Conservation (phyloP, 1,139 yeast genomes). For the Diutina scorzettiae region DNA sequence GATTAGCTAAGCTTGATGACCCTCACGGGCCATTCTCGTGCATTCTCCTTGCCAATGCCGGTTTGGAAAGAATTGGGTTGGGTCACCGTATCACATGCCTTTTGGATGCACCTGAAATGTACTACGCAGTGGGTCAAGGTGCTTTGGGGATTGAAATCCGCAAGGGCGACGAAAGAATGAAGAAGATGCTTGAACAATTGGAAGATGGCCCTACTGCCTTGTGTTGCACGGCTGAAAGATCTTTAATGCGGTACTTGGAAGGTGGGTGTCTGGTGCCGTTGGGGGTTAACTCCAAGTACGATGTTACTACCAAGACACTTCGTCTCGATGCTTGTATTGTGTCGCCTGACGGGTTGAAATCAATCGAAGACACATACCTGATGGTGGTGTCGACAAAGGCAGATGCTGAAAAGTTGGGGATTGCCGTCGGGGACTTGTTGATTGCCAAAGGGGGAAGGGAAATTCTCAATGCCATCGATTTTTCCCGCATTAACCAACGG, state of each 20-base stretch:
- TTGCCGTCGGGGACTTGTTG: conserved; percentile 53
- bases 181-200: conserved; percentile 46
- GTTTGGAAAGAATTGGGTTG: conserved; percentile 62
- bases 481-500: conserved; percentile 43
- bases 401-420: conserved; percentile 68
- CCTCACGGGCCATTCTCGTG: conserved; percentile 54
- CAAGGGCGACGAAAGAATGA: conserved; percentile 47
- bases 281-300: conserved; percentile 64
- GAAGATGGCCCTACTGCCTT: conserved; percentile 58
- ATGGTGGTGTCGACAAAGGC: conserved; percentile 26
- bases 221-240: conserved; percentile 84
- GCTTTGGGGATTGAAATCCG: conserved; percentile 89
- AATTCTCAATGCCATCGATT: conserved; percentile 72
- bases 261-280: conserved; percentile 98
- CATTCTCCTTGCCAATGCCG: conserved; percentile 86
- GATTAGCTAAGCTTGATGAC: conserved; percentile 68
- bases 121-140: conserved; percentile 96
- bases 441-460: conserved; percentile 69
- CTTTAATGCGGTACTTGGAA: conserved; percentile 77
- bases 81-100: conserved; percentile 58
- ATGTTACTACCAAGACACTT: conserved; percentile 30
- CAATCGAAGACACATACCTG: conserved; percentile 42
- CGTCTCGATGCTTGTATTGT: conserved; percentile 65
- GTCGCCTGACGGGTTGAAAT: conserved; percentile 67
- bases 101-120: conserved; percentile 76